Conservation (phyloP, 2,329 filamentous ascomycete genomes). For the Cercospora janseana region DNA sequence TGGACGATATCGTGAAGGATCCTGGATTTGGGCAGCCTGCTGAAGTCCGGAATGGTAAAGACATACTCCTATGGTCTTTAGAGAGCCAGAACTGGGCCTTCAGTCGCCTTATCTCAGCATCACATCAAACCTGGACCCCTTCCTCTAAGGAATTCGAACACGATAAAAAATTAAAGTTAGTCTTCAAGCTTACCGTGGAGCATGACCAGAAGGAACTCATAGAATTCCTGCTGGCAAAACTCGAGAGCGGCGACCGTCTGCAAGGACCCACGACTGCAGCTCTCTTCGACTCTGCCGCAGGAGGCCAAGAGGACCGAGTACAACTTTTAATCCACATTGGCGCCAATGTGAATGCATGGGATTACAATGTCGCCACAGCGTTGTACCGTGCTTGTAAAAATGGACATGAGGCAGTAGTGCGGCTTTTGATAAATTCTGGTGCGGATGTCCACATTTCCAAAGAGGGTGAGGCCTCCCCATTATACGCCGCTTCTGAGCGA, state of each 20-base stretch:
- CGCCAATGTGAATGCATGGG: background rate
- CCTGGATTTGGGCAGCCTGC: slow-evolving; percentile 1
- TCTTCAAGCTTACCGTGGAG: too few relatives aligned
- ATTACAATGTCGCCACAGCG: too few relatives aligned
- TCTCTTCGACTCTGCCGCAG: background rate
- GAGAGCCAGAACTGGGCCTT: slow-evolving; percentile 1
- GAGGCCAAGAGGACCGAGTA: background rate
- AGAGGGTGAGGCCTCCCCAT: too few relatives aligned
- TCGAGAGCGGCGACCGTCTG: too few relatives aligned
- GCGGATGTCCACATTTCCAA: slow-evolving; percentile 22
- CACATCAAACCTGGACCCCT: too few relatives aligned
- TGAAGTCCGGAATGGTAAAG: background rate
- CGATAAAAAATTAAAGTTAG: too few relatives aligned
- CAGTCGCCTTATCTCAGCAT: background rate
- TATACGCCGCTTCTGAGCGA: background rate
- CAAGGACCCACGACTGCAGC: background rate
- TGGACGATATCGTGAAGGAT: slow-evolving; percentile 1
- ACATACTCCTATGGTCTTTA: slow-evolving; percentile 1
- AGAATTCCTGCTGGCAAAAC: too few relatives aligned
- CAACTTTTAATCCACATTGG: background rate
- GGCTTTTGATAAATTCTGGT: slow-evolving; percentile 7
- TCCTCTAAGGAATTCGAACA: too few relatives aligned
- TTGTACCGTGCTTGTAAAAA: background rate
- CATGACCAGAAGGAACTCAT: too few relatives aligned
- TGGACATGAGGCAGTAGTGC: background rate